Evolutionary conservation across 2,329 filamentous ascomycete species (phyloP), one percentile per base, ranked within the genome.

Genomic region (Penicillium sp.): DNA sequence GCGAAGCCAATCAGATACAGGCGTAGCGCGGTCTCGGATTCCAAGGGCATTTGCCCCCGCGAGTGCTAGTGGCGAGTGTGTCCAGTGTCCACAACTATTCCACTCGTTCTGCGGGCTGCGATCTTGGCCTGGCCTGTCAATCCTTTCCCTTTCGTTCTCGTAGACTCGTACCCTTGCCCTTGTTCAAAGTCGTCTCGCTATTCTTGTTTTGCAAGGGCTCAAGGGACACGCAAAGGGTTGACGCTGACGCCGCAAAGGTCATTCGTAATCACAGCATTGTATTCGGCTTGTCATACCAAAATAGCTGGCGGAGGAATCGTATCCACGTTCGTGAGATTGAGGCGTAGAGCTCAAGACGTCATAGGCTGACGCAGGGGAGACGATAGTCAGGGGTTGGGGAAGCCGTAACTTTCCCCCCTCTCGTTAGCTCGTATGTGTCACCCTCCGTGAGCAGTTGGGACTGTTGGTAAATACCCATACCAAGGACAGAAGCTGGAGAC

Each of bases 321-420:
- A 49, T 35, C 46, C 49, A 50, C 43, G 53, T 40, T 51, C 18
- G 24, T 6, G 39, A 46, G 43, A 37, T 31, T 54, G 60, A 53
- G 57, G 52, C 55, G 55, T 55, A 51, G 44, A 52, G 31, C 6
- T 18, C 35, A 49, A 52, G 49, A 66, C 67, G 69, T 70, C 67
- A 70, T 62, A 51, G 58, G 64, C 62, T 70, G 68, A 70, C 69
- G 69, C 64, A 64, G 60, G 54, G 27, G 46, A 35, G 46, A 24
- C 50, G 66, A 70, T 69, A 62, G 62, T 70, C 68, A 71, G 69
- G 68, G 65, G 65, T 51, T 50, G 60, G 56, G 58, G 56, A 61
- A 49, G 18, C 33, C 37, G 11, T 27, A n/a, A n/a, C 36, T 40
- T 40, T 10, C 22, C 39, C 11, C 18, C 19, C 10, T 4, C 19